These are phyloP conservation scores for Sclerospora graminicola DNA, from an alignment of 352 stramenopile genomes.

Conservation along the genomic window DNA sequence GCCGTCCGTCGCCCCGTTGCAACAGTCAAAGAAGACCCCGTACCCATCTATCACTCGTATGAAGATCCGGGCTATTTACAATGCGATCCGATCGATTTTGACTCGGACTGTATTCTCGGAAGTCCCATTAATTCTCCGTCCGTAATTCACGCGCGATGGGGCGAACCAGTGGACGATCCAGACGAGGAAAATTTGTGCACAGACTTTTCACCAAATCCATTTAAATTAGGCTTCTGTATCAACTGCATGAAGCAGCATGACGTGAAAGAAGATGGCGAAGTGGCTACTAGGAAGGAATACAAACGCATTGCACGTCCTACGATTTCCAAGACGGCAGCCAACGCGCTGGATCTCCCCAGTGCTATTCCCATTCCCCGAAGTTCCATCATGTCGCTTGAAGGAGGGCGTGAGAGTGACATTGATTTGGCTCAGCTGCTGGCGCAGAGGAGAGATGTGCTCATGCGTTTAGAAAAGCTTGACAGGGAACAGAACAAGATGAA, in stretches of 20 bases:
- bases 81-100: slow-evolving; percentile 46
- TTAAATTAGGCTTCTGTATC: slow-evolving; percentile 82
- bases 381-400: slow-evolving; percentile 21
- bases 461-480: slow-evolving; percentile 53
- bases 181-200: slow-evolving; percentile 74
- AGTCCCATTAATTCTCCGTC: slow-evolving; percentile 65
- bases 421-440: slow-evolving; percentile 60
- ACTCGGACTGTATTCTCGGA: slow-evolving; percentile 69
- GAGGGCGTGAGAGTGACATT: slow-evolving; percentile 68
- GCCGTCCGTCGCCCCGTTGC: slow-evolving; percentile 12
- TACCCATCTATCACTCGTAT: slow-evolving; percentile 61
- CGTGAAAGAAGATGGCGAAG: slow-evolving; percentile 54
- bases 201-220: slow-evolving; percentile 75
- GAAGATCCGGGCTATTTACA: slow-evolving; percentile 66
- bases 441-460: slow-evolving; percentile 69
- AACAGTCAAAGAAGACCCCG: slow-evolving; percentile 22
- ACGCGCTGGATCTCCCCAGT: slow-evolving; percentile 65
- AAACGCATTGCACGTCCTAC: slow-evolving; percentile 69
- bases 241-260: slow-evolving; percentile 88
- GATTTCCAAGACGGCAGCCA: slow-evolving; percentile 66
- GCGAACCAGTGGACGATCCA: slow-evolving; percentile 69
- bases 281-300: slow-evolving; percentile 64
- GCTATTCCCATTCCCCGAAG: slow-evolving; percentile 31
- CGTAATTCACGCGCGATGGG: slow-evolving; percentile 80
- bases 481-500: slow-evolving; percentile 32